phyloP scores from a whole-genome alignment of 2,329 filamentous ascomycete species.

The Xylaria sp. region DNA sequence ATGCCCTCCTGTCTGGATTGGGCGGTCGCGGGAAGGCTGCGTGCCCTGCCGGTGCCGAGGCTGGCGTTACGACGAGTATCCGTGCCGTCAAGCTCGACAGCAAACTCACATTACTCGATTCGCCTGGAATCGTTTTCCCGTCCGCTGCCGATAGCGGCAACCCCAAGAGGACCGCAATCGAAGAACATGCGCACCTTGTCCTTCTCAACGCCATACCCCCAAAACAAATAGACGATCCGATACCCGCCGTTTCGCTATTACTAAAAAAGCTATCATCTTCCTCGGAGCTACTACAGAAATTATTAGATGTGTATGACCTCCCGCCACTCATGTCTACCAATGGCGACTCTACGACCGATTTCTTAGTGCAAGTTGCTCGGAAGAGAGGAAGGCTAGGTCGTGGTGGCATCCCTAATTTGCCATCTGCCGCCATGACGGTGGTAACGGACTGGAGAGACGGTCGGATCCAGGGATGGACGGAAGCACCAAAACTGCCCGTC shows the following conservation, averaged over 20 bases:
- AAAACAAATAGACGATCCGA: slow-evolving; percentile 91
- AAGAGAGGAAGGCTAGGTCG: slow-evolving; percentile 90
- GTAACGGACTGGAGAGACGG: slow-evolving; percentile 98
- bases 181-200: slow-evolving; percentile 85
- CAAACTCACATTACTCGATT: slow-evolving; percentile 93
- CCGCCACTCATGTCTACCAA: slow-evolving; percentile 78
- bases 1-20: slow-evolving; percentile 83
- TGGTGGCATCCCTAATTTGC: slow-evolving; percentile 89
- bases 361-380: slow-evolving; percentile 92
- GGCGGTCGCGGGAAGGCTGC: slow-evolving; percentile 73
- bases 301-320: slow-evolving; percentile 86
- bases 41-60: slow-evolving; percentile 90
- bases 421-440: slow-evolving; percentile 89
- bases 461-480: slow-evolving; percentile 91
- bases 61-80: slow-evolving; percentile 89
- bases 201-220: slow-evolving; percentile 92
- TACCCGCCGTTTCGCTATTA: slow-evolving; percentile 88
- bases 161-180: slow-evolving; percentile 62
- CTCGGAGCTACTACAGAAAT: slow-evolving; percentile 78
- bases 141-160: slow-evolving; percentile 58
- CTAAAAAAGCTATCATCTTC: slow-evolving; percentile 81
- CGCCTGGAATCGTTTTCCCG: slow-evolving; percentile 93
- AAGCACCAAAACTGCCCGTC: slow-evolving; percentile 75
- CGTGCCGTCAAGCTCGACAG: slow-evolving; percentile 93
- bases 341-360: slow-evolving; percentile 86